Conservation (phyloP, 2,329 filamentous ascomycete species). For the Talaromyces sp. region DNA sequence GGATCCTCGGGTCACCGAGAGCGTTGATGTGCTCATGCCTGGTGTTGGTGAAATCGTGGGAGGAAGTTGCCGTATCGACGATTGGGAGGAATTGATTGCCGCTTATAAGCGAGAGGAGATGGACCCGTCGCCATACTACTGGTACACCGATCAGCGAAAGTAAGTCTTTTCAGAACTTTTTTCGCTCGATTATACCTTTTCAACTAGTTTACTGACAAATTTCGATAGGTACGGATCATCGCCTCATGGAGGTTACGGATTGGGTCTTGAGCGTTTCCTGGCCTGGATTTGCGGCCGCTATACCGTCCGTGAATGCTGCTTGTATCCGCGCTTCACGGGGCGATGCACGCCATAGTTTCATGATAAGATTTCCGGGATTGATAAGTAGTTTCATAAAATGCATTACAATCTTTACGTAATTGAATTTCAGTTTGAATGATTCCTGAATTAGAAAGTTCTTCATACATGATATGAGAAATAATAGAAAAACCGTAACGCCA, state of each 20-base stretch:
- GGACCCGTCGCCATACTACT: conserved; percentile 83
- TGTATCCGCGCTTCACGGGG: conserved; percentile 52
- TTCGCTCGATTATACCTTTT: background rate
- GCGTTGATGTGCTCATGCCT: conserved; percentile 83
- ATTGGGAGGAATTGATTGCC: conserved; percentile 81
- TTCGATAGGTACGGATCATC: conserved; percentile 74
- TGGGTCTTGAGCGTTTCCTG: conserved; percentile 80
- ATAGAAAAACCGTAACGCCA: background rate
- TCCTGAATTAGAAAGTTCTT: background rate
- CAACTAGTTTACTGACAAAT: background rate
- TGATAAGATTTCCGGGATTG: background rate
- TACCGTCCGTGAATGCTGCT: conserved; percentile 58
- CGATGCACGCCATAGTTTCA: conserved; percentile 46
- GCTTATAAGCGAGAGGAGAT: conserved; percentile 87
- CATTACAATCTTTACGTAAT: background rate
- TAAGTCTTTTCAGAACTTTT: conserved; percentile 51
- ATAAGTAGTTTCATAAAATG: background rate
- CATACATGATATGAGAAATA: background rate
- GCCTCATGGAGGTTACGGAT: conserved; percentile 87
- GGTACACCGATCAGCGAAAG: conserved; percentile 98
- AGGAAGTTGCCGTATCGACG: conserved; percentile 92
- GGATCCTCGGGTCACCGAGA: conserved; percentile 84
- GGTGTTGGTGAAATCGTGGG: conserved; percentile 96
- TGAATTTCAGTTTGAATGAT: background rate
- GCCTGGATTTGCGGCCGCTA: conserved; percentile 66